phyloP scores from a whole-genome alignment of 345 rosid species.

The Gossypium sturtianum region DNA sequence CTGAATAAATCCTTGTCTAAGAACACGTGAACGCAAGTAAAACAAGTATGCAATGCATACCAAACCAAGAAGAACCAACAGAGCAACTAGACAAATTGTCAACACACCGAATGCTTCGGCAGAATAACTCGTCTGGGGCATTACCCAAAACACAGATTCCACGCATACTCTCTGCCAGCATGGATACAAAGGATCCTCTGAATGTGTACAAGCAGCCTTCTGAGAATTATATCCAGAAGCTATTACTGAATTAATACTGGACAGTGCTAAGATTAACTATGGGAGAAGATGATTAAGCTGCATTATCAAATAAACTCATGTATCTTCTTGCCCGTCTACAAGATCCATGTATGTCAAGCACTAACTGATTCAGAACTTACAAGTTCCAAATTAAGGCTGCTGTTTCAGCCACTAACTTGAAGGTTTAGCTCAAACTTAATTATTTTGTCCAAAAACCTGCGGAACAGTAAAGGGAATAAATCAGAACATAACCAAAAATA shows the following conservation, averaged over 20 bases:
- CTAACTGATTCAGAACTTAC: not conserved
- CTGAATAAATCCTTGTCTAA: slow-evolving; percentile 45
- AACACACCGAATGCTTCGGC: slow-evolving; percentile 98
- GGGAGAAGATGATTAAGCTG: not conserved
- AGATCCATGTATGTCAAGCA: not conserved
- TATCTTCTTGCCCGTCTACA: not conserved
- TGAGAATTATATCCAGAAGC: slow-evolving; percentile 13
- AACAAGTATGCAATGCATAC: slow-evolving; percentile 74
- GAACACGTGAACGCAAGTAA: slow-evolving; percentile 72
- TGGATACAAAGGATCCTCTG: slow-evolving; percentile 69
- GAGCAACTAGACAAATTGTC: slow-evolving; percentile 79
- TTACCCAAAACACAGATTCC: slow-evolving; percentile 96
- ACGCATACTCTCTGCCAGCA: slow-evolving; percentile 99
- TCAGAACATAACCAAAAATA: not conserved
- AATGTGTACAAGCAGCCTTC: slow-evolving; percentile 28
- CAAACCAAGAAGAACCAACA: slow-evolving; percentile 65
- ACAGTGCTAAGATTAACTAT: slow-evolving; percentile 3
- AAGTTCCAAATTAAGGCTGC: not conserved
- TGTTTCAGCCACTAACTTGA: slow-evolving; percentile 1
- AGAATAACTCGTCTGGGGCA: slow-evolving; percentile 94
- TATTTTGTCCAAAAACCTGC: not conserved
- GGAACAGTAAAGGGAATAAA: not conserved
- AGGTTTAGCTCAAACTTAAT: not conserved
- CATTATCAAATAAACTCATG: not conserved
- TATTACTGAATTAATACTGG: slow-evolving; percentile 14